Base-by-base conservation (phyloP, 768 basidiomycete genomes). In the Xerocomellus dryophilus region DNA sequence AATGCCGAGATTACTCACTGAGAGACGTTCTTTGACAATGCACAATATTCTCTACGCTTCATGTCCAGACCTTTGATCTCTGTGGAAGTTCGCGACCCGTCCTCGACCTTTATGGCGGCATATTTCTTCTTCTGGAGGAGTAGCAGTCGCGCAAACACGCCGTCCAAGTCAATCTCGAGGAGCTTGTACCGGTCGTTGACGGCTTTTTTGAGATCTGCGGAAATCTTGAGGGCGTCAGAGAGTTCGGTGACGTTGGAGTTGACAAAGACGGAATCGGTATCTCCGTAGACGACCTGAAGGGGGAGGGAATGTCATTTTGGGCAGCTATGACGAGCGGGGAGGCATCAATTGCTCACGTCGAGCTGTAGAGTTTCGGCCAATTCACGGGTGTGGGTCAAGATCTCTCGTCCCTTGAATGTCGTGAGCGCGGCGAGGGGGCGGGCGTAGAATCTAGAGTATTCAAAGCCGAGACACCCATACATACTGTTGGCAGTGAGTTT, bases 101-200 rank as follows among this genome's bases (percentile, higher is more conserved):
- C 91, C 62, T 94, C 92, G 39, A 98, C 84, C 73, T 97, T 98
- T 69, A 98, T 78, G 0, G 97, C 97, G 0, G 97, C 97, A 61
- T 99, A 99, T 73, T 99, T 98, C 78, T 99, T 99, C 81, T 99
- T 99, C 66, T 98, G 96, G 50, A 99, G 74, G 11, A 99, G 80
- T 2, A 99, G 73, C 39, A 99, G 78, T 0, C 97, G 84, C 65
- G 96, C 85, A 76, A 99, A 99, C 34, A 98, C 81, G 3, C 89
- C 85, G 64, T 99, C 96, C 15, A 98, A 79, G 66, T 99, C 97
- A 56, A 99, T 99, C 68, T 99, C 97, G 43, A 99, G 85, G 21
- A 98, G 81, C 67, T 83, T 90, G 75, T 98, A 98, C 18, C 90
- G 84, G 53, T 98, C 93, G 64, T 99, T 99, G 63, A 98, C 95